A percentile compares a stretch with the other conserved stretches of the same genome.
Conservation (phyloP, 108 stramenopile genomes). For the Pseudonitzschia pungens region DNA sequence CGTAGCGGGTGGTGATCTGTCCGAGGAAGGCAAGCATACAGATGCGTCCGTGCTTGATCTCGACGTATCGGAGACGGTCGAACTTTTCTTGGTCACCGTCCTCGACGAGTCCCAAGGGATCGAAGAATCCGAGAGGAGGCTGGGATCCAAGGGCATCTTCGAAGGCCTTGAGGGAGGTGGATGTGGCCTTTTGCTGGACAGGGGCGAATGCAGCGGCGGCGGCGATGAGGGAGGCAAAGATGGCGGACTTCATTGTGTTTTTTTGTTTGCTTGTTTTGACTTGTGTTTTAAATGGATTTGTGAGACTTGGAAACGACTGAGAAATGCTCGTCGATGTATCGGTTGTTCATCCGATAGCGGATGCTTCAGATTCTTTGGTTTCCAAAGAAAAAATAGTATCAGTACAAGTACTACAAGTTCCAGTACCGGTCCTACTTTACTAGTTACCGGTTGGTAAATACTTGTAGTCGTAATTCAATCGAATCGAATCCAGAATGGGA, state of each 20-base stretch:
- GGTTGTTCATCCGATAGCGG: too few relatives aligned
- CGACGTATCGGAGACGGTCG: slow-evolving; percentile 79
- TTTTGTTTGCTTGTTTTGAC: slow-evolving; percentile 6
- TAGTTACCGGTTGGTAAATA: too few relatives aligned
- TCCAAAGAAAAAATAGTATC: too few relatives aligned
- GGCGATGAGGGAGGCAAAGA: slow-evolving; percentile 55
- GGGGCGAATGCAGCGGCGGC: slow-evolving; percentile 65
- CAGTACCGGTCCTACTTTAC: too few relatives aligned
- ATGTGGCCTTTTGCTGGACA: slow-evolving; percentile 35
- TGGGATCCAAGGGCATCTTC: slow-evolving; percentile 84
- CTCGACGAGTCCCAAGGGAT: slow-evolving; percentile 62
- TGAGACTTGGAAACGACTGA: too few relatives aligned
- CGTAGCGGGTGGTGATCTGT: slow-evolving; percentile 53
- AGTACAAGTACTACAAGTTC: too few relatives aligned
- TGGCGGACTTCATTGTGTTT: slow-evolving; percentile 50
- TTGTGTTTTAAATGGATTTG: too few relatives aligned
- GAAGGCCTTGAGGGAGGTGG: slow-evolving; percentile 61
- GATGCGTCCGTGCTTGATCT: slow-evolving; percentile 92
- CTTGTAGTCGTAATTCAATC: too few relatives aligned
- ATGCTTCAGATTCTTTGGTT: too few relatives aligned
- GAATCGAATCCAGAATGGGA: too few relatives aligned
- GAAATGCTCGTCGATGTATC: too few relatives aligned
- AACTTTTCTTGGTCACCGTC: slow-evolving; percentile 47
- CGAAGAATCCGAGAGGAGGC: slow-evolving; percentile 86
- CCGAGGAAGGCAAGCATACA: slow-evolving; percentile 76